Conservation (phyloP, 306 rosid species). For the Prunus persica region DNA sequence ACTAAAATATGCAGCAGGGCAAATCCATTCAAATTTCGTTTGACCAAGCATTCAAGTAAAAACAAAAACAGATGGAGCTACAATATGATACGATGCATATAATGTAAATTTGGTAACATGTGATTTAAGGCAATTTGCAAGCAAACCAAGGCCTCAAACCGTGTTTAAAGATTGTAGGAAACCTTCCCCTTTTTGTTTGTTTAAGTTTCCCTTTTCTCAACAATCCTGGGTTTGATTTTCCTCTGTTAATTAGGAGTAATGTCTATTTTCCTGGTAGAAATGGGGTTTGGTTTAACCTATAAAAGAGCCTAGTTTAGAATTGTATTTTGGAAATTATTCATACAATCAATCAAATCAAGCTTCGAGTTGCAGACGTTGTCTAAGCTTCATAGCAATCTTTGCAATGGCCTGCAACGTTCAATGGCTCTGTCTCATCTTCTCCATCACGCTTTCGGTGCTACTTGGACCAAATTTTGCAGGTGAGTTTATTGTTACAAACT, state of each 20-base stretch:
- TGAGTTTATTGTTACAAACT: no score
- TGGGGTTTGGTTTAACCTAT: not conserved
- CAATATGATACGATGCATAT: not conserved
- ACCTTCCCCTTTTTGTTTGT: not conserved
- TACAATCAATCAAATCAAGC: not conserved
- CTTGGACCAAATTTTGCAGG: no score
- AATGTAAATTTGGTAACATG: not conserved
- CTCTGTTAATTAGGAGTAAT: no score
- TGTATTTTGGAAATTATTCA: not conserved
- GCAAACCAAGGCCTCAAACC: not conserved
- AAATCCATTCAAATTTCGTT: no score
- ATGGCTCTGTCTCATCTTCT: not conserved
- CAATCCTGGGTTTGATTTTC: no score
- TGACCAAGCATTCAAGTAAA: no score
- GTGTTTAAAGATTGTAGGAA: not conserved
- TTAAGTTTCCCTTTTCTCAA: no score
- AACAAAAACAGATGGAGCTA: no score
- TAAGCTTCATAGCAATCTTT: not conserved
- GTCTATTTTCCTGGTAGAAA: no score
- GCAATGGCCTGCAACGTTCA: not conserved
- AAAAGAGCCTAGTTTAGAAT: not conserved
- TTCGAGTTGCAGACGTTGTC: not conserved
- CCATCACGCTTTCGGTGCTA: no score
- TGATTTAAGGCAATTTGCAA: no score
- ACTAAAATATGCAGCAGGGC: no score